Evolutionary conservation across 2,329 filamentous ascomycete species (phyloP), one percentile per base, ranked within the genome.

Genomic region (Penicillium sp.): DNA sequence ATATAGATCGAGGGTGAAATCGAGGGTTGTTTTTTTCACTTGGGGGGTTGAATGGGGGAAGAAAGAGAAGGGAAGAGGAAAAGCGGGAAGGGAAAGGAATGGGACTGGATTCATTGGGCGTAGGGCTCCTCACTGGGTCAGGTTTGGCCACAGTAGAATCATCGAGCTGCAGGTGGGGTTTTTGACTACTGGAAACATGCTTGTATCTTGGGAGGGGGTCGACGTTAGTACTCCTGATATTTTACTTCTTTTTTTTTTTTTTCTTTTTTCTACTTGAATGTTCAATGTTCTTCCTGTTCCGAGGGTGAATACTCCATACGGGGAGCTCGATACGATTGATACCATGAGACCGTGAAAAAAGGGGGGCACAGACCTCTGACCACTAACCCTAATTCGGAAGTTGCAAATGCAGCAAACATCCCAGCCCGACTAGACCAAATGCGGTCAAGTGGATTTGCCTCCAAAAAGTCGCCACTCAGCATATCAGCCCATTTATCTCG

Each of bases 31-130:
- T 41, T 48, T 19, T 19, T 48, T 43, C 17, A 37, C 13, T 41
- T 44, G 26, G 19, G 22, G 15, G n/a, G 26, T 31, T 43, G 40
- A 49, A 49, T 49, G 53, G 31, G 47, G 55, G 52, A 51, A 45
- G 52, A 51, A 53, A 52, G 49, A 55, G 51, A 53, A 48, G 47
- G 49, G 51, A 41, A 48, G 46, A 53, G 37, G 47, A 45, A 55
- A 51, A 55, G 43, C 42, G 48, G 45, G 50, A 57, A 51, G 51
- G 54, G 52, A 50, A 61, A 58, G 43, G 47, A 50, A 54, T 55
- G 51, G 42, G 34, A 49, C 50, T 44, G 37, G 43, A 48, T 48
- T 50, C 42, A 48, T 35, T 51, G 49, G 49, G 39, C 28, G 47
- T 43, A 42, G 19, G 49, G 49, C 39, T 51, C 49, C 49, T 51